A percentile compares a stretch with the other conserved stretches of the same genome.
These are phyloP conservation scores for Collybia sordida DNA, from an alignment of 768 basidiomycete genomes.

Conservation along the genomic window DNA sequence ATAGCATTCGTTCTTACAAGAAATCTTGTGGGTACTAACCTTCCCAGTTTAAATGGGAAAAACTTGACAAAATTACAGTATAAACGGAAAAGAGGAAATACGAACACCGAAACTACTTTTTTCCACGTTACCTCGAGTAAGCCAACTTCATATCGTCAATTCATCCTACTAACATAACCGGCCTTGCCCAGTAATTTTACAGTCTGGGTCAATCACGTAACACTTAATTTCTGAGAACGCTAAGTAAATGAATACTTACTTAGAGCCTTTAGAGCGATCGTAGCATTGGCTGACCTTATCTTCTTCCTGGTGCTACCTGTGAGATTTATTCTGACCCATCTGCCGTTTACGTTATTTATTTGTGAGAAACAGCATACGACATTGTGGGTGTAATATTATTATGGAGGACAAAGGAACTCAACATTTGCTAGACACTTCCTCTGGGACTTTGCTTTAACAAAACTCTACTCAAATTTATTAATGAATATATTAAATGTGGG, in stretches of 20 bases:
- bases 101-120: constrained; percentile 31
- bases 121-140: constrained; percentile 22
- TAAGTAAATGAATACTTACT: not conserved
- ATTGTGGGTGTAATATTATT: constrained; percentile 13
- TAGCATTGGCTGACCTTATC: constrained; percentile 40
- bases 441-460: constrained; percentile 27
- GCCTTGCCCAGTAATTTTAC: constrained; percentile 29
- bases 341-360: not conserved
- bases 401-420: not conserved
- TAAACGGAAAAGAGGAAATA: constrained; percentile 32
- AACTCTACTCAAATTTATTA: constrained; percentile 25
- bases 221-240: constrained; percentile 15
- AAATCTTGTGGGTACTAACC: constrained; percentile 31
- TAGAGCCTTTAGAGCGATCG: constrained; percentile 19
- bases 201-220: constrained; percentile 38
- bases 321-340: constrained; percentile 2
- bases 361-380: constrained; percentile 17
- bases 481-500: too few relatives aligned
- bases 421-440: constrained; percentile 20
- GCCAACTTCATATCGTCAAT: not conserved
- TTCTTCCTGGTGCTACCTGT: constrained; percentile 43
- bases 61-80: constrained; percentile 26
- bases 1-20: constrained; percentile 39
- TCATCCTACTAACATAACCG: constrained; percentile 4
- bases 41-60: not conserved